phyloP scores from a whole-genome alignment of 129 eudicot genomes.

The Solidago caesia region DNA sequence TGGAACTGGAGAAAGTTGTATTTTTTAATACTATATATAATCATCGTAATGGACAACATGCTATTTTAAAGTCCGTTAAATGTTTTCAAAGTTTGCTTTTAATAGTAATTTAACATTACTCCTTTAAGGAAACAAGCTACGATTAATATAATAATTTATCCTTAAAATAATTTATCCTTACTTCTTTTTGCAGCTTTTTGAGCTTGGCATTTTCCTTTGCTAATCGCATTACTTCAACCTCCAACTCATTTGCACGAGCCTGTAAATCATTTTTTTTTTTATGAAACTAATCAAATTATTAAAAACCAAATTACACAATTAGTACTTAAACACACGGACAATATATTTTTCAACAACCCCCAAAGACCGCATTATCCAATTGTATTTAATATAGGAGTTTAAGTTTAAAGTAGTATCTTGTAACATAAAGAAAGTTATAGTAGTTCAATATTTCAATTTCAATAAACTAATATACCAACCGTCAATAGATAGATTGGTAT shows the following conservation, averaged over 20 bases:
- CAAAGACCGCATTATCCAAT: neutral
- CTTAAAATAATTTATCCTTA: slow-evolving; percentile 25
- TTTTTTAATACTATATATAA: no score
- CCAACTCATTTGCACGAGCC: slow-evolving; percentile 50
- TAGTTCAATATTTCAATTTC: no score
- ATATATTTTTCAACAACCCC: neutral
- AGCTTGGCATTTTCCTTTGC: slow-evolving; percentile 51
- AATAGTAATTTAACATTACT: neutral
- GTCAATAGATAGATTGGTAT: no score
- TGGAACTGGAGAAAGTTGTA: neutral
- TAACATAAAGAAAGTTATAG: no score
- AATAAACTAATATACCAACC: no score
- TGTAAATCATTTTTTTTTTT: slow-evolving; percentile 19
- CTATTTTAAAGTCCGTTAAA: no score
- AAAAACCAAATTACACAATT: neutral
- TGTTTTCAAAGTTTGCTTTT: neutral
- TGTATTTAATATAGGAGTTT: neutral
- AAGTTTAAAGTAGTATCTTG: no score
- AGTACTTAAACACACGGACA: neutral
- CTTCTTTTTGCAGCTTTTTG: slow-evolving; percentile 37
- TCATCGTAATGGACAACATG: no score
- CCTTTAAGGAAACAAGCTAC: neutral
- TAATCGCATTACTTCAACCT: slow-evolving; percentile 37
- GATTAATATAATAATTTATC: slow-evolving; percentile 8
- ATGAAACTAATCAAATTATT: neutral